Conservation (phyloP, 2,329 filamentous ascomycete genomes). For the Metarhizium album region DNA sequence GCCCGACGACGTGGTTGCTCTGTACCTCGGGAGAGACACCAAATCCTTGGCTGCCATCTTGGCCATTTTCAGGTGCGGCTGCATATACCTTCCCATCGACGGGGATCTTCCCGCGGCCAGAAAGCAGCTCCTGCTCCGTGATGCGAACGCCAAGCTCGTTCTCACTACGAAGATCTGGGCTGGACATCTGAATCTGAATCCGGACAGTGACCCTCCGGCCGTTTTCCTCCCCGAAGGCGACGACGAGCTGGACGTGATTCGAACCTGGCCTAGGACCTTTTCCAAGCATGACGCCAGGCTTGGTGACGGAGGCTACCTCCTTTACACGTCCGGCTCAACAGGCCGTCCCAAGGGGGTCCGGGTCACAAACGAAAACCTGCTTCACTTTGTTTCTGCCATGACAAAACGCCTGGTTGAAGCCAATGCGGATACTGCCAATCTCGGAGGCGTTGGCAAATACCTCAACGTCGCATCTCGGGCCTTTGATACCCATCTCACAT, state of each 20-base stretch:
- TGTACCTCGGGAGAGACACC: conserved; percentile 54
- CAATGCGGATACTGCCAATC: conserved; percentile 5
- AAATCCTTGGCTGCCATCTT: conserved; percentile 53
- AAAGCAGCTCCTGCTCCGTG: conserved; percentile 49
- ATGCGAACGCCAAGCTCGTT: conserved; percentile 40
- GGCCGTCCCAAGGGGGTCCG: conserved; percentile 57
- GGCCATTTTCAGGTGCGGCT: conserved; percentile 53
- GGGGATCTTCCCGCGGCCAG: conserved; percentile 46
- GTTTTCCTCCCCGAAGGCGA: conserved; percentile 7
- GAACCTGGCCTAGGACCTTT: not conserved
- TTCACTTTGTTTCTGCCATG: conserved; percentile 8
- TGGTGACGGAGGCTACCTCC: conserved; percentile 33
- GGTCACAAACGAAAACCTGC: conserved; percentile 45
- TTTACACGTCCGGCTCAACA: conserved; percentile 57
- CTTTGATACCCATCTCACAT: conserved; percentile 15
- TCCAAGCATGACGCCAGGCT: no score
- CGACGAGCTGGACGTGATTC: conserved; percentile 3
- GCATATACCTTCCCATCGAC: conserved; percentile 53
- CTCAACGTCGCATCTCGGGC: conserved; percentile 15
- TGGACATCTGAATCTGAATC: conserved; percentile 6
- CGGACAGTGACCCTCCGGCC: conserved; percentile 1
- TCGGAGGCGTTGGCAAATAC: conserved; percentile 16
- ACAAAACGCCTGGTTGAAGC: conserved; percentile 8
- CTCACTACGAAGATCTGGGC: conserved; percentile 30
- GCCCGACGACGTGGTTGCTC: conserved; percentile 40